phyloP scores from a whole-genome alignment of 2,329 filamentous ascomycete genomes.

The Achaetomium macrosporum region DNA sequence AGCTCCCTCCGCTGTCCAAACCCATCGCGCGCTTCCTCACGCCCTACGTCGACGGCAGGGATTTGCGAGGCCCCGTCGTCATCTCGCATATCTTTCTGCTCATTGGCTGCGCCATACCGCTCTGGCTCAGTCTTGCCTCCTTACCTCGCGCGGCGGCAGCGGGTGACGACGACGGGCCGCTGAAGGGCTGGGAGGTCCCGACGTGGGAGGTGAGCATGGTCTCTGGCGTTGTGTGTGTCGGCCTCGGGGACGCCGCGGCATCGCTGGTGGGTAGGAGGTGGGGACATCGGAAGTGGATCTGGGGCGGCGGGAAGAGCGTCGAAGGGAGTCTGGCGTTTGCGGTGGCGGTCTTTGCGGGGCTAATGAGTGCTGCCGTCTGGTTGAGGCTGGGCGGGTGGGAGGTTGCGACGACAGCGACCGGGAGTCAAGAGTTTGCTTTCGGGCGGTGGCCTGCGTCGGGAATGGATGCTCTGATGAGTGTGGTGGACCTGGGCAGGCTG shows the following conservation, averaged over 20 bases:
- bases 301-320: conserved; percentile 92
- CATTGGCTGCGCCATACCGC: conserved; percentile 87
- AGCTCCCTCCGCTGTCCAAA: conserved; percentile 82
- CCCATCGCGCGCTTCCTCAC: conserved; percentile 82
- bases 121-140: conserved; percentile 81
- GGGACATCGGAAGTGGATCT: conserved; percentile 86
- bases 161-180: conserved; percentile 38
- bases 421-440: neutral
- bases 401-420: neutral
- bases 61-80: conserved; percentile 88
- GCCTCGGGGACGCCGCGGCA: conserved; percentile 89
- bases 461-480: conserved; percentile 12
- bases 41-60: conserved; percentile 89
- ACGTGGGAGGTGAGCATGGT: conserved; percentile 81
- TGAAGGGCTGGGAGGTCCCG: conserved; percentile 69
- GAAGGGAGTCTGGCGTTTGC: conserved; percentile 84
- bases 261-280: conserved; percentile 83
- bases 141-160: too few relatives aligned
- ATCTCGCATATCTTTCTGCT: conserved; percentile 94
- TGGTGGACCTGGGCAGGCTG: conserved; percentile 1
- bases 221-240: conserved; percentile 86
- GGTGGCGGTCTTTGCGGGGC: conserved; percentile 67
- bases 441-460: neutral
- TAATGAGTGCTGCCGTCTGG: conserved; percentile 68
- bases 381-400: conserved; percentile 71